Percentiles rank a stretch among this genome's conserved stretches.
phyloP scores from a whole-genome alignment of 1,284 basidiomycete species.

The Cystobasidiaceae sp. region DNA sequence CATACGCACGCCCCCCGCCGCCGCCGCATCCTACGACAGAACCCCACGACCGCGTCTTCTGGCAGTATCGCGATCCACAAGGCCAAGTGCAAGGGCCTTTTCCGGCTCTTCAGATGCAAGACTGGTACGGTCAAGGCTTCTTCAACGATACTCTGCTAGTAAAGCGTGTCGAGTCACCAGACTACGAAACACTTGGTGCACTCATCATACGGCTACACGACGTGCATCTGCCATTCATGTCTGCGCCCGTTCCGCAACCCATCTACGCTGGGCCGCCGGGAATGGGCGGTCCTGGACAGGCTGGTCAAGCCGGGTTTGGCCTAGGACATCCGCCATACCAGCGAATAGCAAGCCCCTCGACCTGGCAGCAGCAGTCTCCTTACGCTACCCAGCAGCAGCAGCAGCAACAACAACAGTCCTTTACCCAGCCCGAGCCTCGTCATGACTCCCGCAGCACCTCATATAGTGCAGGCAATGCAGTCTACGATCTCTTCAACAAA shows the following conservation, averaged over 20 bases:
- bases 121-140: slow-evolving; percentile 89
- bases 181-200: slow-evolving; percentile 47
- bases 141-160: slow-evolving; percentile 73
- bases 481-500: slow-evolving; percentile 13
- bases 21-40: slow-evolving; percentile 24
- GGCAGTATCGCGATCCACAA: slow-evolving; percentile 42
- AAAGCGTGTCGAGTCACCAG: slow-evolving; percentile 43
- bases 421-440: background rate
- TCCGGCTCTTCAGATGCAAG: slow-evolving; percentile 84
- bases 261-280: slow-evolving; percentile 12
- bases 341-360: slow-evolving; percentile 16
- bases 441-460: background rate
- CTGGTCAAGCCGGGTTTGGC: too few species aligned
- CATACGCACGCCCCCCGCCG: slow-evolving; percentile 30
- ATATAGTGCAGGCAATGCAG: background rate
- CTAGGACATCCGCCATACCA: slow-evolving; percentile 16
- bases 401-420: slow-evolving; percentile 2
- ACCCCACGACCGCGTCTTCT: slow-evolving; percentile 30
- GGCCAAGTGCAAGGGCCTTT: slow-evolving; percentile 64
- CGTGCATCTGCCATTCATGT: slow-evolving; percentile 46
- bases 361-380: slow-evolving; percentile 21
- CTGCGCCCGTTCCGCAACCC: slow-evolving; percentile 29
- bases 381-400: background rate
- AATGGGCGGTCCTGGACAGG: slow-evolving; percentile 4
- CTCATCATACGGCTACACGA: slow-evolving; percentile 45